Conservation (phyloP, 1,284 basidiomycete species). For the Athelia sp. region DNA sequence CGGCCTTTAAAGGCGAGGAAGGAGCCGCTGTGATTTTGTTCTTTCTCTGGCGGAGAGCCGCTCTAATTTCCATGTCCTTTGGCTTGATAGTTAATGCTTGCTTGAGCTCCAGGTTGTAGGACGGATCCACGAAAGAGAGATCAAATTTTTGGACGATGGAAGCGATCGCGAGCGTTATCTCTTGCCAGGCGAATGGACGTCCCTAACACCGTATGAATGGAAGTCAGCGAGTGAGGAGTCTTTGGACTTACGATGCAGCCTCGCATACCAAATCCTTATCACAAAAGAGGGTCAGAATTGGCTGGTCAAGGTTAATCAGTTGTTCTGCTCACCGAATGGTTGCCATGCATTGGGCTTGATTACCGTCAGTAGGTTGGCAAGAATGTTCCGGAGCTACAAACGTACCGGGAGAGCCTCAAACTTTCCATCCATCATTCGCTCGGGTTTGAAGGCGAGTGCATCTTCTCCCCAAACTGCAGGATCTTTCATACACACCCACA, state of each 20-base stretch:
- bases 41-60: constrained; percentile 24
- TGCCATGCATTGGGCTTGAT: constrained; percentile 39
- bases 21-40: constrained; percentile 10
- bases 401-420: constrained; percentile 38
- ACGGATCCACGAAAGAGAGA: constrained; percentile 34
- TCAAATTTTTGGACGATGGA: constrained; percentile 41
- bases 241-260: constrained; percentile 32
- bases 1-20: constrained; percentile 7
- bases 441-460: constrained; percentile 38
- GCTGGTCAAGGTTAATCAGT: neutral
- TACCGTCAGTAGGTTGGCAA: neutral
- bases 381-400: constrained; percentile 4
- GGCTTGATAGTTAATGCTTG: constrained; percentile 47
- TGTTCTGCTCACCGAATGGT: constrained; percentile 27
- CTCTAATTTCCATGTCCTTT: constrained; percentile 35
- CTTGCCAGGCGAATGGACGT: constrained; percentile 45
- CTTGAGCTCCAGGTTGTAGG: constrained; percentile 38
- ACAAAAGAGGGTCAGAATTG: constrained; percentile 11
- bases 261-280: constrained; percentile 28
- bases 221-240: neutral
- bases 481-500: constrained; percentile 35
- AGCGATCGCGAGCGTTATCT: constrained; percentile 37
- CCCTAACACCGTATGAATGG: constrained; percentile 16
- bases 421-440: constrained; percentile 43
- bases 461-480: constrained; percentile 45